phyloP scores from a whole-genome alignment of 148 eudicot genomes.

The Vaccinium corymbosum region DNA sequence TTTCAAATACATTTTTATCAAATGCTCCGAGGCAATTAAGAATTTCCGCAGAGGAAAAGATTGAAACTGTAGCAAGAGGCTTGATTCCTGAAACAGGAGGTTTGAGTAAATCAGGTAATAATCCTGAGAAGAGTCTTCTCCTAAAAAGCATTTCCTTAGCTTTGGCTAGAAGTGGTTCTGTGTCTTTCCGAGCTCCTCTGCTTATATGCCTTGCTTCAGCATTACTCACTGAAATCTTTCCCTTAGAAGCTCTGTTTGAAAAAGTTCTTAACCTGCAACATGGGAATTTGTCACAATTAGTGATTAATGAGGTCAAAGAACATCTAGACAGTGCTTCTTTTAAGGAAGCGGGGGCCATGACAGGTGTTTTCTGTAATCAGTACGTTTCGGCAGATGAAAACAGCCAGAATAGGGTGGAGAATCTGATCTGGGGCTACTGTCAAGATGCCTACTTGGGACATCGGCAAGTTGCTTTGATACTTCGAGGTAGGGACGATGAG shows the following conservation, averaged over 20 bases:
- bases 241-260: constrained; percentile 47
- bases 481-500: constrained; percentile 49
- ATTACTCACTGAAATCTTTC: constrained; percentile 70
- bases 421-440: constrained; percentile 70
- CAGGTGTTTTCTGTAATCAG: constrained; percentile 72
- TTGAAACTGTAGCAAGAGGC: constrained; percentile 53
- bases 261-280: constrained; percentile 35
- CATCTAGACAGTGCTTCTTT: constrained; percentile 57
- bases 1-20: constrained; percentile 45
- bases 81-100: constrained; percentile 38
- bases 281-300: constrained; percentile 19
- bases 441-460: constrained; percentile 67
- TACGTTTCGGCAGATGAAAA: constrained; percentile 68
- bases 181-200: constrained; percentile 43
- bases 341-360: constrained; percentile 87
- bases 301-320: constrained; percentile 39
- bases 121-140: constrained; percentile 37
- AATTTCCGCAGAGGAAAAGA: constrained; percentile 48
- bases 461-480: constrained; percentile 49
- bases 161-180: constrained; percentile 66
- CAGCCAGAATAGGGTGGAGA: constrained; percentile 53
- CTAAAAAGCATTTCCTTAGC: constrained; percentile 69
- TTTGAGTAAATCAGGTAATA: constrained; percentile 18
- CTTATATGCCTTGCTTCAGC: constrained; percentile 61
- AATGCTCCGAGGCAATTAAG: constrained; percentile 37